A percentile compares a stretch with the other conserved stretches of the same genome.
Evolutionary conservation across 352 stramenopile species (phyloP).

Genomic region (Phytophthora foliorum): DNA sequence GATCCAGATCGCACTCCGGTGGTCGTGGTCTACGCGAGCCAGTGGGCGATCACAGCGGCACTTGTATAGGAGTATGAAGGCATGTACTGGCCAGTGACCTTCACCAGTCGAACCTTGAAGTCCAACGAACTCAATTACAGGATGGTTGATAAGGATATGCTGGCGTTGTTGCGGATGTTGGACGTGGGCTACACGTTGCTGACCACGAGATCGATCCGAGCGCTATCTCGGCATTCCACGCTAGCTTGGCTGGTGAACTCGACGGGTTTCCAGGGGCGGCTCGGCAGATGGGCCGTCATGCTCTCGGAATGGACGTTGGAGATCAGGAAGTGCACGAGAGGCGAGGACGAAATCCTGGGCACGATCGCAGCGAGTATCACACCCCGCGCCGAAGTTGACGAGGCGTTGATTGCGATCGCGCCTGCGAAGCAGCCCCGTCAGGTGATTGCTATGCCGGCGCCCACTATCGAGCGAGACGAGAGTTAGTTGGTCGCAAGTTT

Average conservation of each 20-base stretch:
- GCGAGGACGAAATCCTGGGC: not conserved
- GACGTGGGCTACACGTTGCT: not conserved
- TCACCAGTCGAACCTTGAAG: not conserved
- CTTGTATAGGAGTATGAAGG: not conserved
- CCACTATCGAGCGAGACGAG: not conserved
- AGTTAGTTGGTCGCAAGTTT: not conserved
- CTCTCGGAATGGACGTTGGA: no score
- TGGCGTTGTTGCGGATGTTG: no score
- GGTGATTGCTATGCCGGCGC: not conserved
- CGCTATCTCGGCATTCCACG: not conserved
- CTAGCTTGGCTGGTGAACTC: not conserved
- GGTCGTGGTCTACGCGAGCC: not conserved
- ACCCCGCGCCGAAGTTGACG: no score
- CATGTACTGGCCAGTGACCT: not conserved
- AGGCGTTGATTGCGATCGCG: not conserved
- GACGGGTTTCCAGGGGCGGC: not conserved
- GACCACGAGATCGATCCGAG: not conserved
- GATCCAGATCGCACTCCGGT: not conserved
- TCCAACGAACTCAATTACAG: no score
- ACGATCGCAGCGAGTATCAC: not conserved
- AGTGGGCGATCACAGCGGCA: not conserved
- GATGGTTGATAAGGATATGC: no score
- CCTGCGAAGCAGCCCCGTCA: not conserved
- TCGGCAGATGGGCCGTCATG: not conserved
- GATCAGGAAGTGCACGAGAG: no score